Evolutionary conservation across 1,284 basidiomycete species (phyloP).

Genomic region (Wolfiporia cocos): DNA sequence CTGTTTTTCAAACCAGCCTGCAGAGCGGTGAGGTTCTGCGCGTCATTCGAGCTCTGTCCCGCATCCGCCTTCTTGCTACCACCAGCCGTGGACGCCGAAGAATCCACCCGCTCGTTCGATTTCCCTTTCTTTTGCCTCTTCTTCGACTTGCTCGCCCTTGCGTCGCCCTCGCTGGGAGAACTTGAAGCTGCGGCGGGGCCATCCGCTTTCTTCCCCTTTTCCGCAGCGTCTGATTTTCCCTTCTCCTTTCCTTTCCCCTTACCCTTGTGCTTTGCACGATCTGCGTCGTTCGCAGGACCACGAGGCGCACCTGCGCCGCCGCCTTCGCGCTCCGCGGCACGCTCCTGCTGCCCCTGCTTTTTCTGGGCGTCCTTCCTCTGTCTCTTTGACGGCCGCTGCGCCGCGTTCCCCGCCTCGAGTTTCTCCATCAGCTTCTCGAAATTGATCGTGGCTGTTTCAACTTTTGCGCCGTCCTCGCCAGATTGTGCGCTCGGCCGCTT

Average conservation of each 20-base stretch:
- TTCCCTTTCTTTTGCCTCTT: constrained; percentile 6
- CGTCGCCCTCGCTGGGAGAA: neutral
- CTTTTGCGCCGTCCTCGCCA: constrained; percentile 18
- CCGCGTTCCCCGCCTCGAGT: constrained; percentile 33
- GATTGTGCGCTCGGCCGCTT: constrained; percentile 52
- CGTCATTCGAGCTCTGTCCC: constrained; percentile 2
- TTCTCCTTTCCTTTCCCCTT: constrained; percentile 11
- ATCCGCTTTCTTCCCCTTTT: constrained; percentile 12
- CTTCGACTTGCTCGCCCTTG: constrained; percentile 12
- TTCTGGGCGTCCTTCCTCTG: constrained; percentile 9
- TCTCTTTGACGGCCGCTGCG: constrained; percentile 8
- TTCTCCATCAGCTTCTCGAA: constrained; percentile 74
- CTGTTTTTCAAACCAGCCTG: constrained; percentile 74
- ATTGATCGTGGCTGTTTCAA: constrained; percentile 54
- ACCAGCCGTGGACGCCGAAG: neutral
- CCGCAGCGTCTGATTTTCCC: too few species aligned
- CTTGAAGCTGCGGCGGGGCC: neutral
- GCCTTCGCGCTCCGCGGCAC: too few species aligned
- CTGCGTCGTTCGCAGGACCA: too few species aligned
- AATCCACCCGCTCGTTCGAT: neutral
- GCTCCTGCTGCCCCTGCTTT: neutral
- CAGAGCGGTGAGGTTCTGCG: constrained; percentile 53
- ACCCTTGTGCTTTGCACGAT: constrained; percentile 2
- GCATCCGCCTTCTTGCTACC: neutral
- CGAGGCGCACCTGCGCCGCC: too few species aligned